phyloP scores from a whole-genome alignment of 2,329 filamentous ascomycete genomes.

The Salinomyces thailandicus region DNA sequence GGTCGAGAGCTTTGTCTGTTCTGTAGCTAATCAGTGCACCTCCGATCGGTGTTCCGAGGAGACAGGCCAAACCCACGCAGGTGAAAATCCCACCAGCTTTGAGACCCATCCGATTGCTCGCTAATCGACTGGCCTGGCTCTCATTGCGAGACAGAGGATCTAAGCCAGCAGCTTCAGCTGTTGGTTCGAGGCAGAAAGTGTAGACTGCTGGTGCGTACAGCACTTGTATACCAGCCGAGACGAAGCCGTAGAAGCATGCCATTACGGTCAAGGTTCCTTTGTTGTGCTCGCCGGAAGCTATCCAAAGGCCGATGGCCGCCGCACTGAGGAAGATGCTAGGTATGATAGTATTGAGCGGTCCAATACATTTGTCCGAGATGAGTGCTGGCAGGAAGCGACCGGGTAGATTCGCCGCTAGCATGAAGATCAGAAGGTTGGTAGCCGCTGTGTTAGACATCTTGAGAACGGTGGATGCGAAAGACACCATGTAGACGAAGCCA shows the following conservation, averaged over 20 bases:
- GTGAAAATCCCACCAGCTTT: conserved; percentile 18
- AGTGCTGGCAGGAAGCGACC: conserved; percentile 24
- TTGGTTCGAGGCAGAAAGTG: conserved; percentile 12
- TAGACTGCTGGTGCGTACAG: conserved; percentile 20
- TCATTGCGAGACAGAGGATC: not conserved
- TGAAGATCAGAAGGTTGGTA: conserved; percentile 23
- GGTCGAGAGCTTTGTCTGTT: conserved; percentile 7
- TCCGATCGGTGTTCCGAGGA: conserved; percentile 19
- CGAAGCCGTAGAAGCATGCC: conserved; percentile 26
- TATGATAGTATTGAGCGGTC: conserved; percentile 27
- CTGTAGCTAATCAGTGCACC: conserved; percentile 16
- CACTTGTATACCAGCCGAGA: conserved; percentile 22
- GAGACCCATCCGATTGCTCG: conserved; percentile 14
- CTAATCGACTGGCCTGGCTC: conserved; percentile 1
- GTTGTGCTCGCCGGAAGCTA: conserved; percentile 16
- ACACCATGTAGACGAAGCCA: conserved; percentile 25
- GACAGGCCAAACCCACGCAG: conserved; percentile 15
- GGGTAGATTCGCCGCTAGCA: conserved; percentile 23
- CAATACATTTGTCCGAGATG: conserved; percentile 23
- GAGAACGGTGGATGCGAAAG: conserved; percentile 20
- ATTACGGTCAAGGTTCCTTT: conserved; percentile 16
- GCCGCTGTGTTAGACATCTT: conserved; percentile 14
- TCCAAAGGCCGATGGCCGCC: conserved; percentile 43
- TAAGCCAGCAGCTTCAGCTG: not conserved
- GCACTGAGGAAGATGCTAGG: conserved; percentile 36